Conservation (phyloP, 495 filamentous ascomycete species). For the Patellaria atrata region DNA sequence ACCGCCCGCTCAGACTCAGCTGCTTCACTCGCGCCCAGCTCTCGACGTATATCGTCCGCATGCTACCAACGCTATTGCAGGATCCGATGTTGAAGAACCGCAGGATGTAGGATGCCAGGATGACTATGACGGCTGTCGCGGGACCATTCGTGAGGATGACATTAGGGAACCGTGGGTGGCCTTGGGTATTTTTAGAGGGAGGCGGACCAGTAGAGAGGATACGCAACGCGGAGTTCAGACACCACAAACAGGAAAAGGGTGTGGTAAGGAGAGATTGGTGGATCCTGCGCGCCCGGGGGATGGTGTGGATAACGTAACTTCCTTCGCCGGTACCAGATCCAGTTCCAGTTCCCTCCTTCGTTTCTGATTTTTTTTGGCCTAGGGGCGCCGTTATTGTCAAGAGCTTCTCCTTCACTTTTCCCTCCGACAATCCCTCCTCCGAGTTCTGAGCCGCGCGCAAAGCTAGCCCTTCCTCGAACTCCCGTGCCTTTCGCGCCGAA, state of each 20-base stretch:
- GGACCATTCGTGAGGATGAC: constrained; percentile 81
- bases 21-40: constrained; percentile 72
- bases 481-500: constrained; percentile 48
- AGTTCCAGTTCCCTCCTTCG: constrained; percentile 2
- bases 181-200: no score
- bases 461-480: constrained; percentile 40
- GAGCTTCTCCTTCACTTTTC: neutral
- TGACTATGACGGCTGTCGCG: constrained; percentile 67
- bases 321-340: constrained; percentile 14
- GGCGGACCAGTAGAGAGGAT: constrained; percentile 30
- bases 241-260: constrained; percentile 42
- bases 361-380: no score
- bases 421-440: constrained; percentile 5
- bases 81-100: constrained; percentile 42
- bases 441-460: neutral
- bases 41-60: constrained; percentile 74
- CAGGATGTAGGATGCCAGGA: constrained; percentile 51
- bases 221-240: constrained; percentile 35
- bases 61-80: constrained; percentile 29
- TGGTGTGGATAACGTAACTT: constrained; percentile 41
- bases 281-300: constrained; percentile 58
- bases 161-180: constrained; percentile 37
- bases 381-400: no score
- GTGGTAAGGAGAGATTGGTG: constrained; percentile 64
- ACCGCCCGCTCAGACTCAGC: constrained; percentile 65